Evolutionary conservation across 345 rosid genomes (phyloP).

Genomic region (Aquilaria malaccensis): DNA sequence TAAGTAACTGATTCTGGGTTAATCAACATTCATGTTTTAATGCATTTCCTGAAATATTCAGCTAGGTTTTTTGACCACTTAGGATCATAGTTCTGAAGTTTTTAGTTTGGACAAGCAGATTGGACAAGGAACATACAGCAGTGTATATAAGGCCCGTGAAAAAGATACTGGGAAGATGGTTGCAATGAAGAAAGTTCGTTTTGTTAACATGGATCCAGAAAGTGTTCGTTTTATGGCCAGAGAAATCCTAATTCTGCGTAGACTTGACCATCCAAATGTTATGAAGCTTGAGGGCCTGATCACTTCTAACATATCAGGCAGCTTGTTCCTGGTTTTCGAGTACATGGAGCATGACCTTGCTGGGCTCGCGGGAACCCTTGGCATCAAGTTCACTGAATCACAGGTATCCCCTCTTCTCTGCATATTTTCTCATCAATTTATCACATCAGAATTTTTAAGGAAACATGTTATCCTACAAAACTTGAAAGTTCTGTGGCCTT

Average conservation of each 20-base stretch:
- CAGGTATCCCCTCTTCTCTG: constrained; percentile 36
- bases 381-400: constrained; percentile 62
- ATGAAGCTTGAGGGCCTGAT: constrained; percentile 75
- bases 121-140: constrained; percentile 88
- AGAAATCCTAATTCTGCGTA: constrained; percentile 63
- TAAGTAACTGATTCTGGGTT: not conserved
- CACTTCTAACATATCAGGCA: constrained; percentile 72
- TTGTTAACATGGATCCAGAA: constrained; percentile 74
- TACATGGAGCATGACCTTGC: constrained; percentile 91
- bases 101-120: constrained; percentile 33
- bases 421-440: too few species aligned
- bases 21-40: not conserved
- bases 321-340: constrained; percentile 74
- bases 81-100: too few species aligned
- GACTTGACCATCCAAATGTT: constrained; percentile 73
- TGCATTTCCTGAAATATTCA: not conserved
- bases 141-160: constrained; percentile 62
- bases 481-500: not conserved
- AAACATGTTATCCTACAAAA: too few species aligned
- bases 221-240: constrained; percentile 91
- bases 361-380: constrained; percentile 59
- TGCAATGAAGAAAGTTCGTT: constrained; percentile 87
- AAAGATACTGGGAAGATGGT: constrained; percentile 57
- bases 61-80: not conserved
- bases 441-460: too few species aligned